These are phyloP conservation scores for Thoreauomyces humboldtii DNA, from an alignment of 192 early-diverging fungal species.

Conservation along the genomic window DNA sequence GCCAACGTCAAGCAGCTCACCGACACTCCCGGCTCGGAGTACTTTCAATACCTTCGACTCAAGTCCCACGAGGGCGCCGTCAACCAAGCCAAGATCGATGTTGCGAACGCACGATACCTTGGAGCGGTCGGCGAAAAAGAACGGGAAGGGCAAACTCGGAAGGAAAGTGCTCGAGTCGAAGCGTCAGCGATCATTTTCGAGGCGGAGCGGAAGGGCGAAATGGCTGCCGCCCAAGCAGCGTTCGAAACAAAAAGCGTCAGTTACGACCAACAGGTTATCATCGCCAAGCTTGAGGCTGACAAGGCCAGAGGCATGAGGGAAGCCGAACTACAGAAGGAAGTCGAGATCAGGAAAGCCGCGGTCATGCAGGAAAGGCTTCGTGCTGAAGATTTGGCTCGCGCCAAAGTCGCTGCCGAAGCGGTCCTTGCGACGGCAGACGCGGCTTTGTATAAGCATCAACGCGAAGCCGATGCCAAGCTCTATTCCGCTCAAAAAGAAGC, in stretches of 20 bases:
- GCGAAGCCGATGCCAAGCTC: constrained; percentile 46
- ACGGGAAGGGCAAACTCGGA: constrained; percentile 42
- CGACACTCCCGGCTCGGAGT: constrained; percentile 51
- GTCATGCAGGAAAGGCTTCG: constrained; percentile 45
- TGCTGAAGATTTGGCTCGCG: constrained; percentile 42
- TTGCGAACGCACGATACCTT: constrained; percentile 44
- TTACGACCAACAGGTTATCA: constrained; percentile 35
- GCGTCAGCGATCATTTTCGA: constrained; percentile 48
- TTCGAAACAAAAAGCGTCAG: constrained; percentile 35
- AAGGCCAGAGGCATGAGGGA: constrained; percentile 39
- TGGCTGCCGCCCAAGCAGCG: constrained; percentile 31
- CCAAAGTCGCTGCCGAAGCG: constrained; percentile 48
- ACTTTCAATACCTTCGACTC: constrained; percentile 51
- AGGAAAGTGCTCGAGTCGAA: constrained; percentile 41
- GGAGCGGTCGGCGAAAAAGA: constrained; percentile 56
- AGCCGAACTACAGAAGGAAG: constrained; percentile 44
- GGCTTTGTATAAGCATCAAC: constrained; percentile 21
- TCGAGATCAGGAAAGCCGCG: constrained; percentile 45
- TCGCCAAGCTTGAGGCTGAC: constrained; percentile 53
- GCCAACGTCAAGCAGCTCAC: constrained; percentile 55
- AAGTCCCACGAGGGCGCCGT: constrained; percentile 54
- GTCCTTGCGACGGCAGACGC: constrained; percentile 41
- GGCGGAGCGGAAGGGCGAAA: constrained; percentile 38
- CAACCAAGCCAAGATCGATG: constrained; percentile 60
- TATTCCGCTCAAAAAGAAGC: constrained; percentile 45